Conservation (phyloP, 305 asterid species). For the Solanum hybrid region DNA sequence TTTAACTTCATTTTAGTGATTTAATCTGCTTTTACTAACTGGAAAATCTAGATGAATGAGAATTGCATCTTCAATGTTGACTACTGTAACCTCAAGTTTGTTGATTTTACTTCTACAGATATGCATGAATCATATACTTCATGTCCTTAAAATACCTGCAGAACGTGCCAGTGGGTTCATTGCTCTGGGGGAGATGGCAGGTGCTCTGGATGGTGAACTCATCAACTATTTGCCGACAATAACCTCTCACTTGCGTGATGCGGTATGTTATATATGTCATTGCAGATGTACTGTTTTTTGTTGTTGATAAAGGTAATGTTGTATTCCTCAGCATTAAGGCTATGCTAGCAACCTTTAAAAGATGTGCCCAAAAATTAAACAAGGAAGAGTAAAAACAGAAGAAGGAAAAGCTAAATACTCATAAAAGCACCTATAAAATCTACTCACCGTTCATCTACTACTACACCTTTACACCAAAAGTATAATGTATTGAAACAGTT, state of each 20-base stretch:
- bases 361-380: background rate
- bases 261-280: conserved; percentile 44
- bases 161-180: conserved; percentile 97
- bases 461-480: background rate
- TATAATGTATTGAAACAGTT: background rate
- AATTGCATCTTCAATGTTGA: conserved; percentile 8
- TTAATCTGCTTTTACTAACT: conserved; percentile 6
- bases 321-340: background rate
- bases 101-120: conserved; percentile 45
- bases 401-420: background rate
- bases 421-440: background rate
- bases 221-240: conserved; percentile 95
- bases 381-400: background rate
- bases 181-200: conserved; percentile 99
- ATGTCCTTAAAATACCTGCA: conserved; percentile 90
- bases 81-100: conserved; percentile 6
- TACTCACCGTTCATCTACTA: background rate
- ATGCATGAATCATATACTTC: conserved; percentile 98
- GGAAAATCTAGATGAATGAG: background rate
- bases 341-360: background rate
- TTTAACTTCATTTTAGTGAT: conserved; percentile 1
- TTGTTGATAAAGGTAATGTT: background rate
- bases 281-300: background rate
- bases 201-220: conserved; percentile 98
- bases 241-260: conserved; percentile 93